Conservation (phyloP, 1,139 yeast genomes). For the Kodamaea derodonti region DNA sequence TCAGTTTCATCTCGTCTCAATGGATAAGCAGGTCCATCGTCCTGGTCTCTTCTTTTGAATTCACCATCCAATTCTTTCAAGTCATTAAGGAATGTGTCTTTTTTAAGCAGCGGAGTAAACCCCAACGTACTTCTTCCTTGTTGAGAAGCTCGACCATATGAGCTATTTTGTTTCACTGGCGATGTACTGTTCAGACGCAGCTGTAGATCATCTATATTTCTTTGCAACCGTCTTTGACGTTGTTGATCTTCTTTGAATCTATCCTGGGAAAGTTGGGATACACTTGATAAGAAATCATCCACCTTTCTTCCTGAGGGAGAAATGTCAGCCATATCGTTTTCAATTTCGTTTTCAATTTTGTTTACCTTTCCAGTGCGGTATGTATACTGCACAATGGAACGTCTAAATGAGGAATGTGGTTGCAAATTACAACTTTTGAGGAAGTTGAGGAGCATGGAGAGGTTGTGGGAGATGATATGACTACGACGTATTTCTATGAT, state of each 20-base stretch:
- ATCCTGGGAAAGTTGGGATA: constrained; percentile 33
- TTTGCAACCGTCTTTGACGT: constrained; percentile 28
- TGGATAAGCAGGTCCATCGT: constrained; percentile 3
- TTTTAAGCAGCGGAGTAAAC: constrained; percentile 17
- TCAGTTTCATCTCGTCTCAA: constrained; percentile 5
- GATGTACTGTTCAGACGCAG: constrained; percentile 24
- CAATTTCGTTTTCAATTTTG: neutral
- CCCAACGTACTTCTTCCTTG: neutral
- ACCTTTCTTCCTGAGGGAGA: constrained; percentile 31
- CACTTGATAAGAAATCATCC: constrained; percentile 31
- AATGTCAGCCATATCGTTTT: constrained; percentile 5
- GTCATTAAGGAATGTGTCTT: constrained; percentile 5
- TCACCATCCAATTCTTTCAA: constrained; percentile 9
- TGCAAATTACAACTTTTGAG: too few species aligned
- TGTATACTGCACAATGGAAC: neutral
- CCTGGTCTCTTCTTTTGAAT: constrained; percentile 10
- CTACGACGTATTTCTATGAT: too few species aligned
- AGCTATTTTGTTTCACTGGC: constrained; percentile 18
- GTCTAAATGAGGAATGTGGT: neutral
- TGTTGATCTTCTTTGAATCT: constrained; percentile 29
- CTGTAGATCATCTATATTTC: constrained; percentile 29
- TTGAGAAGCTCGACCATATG: too few species aligned
- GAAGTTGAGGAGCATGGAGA: too few species aligned
- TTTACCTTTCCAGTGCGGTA: neutral
- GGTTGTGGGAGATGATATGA: too few species aligned